Evolutionary conservation across 2,329 filamentous ascomycete species (phyloP), one percentile per base, ranked within the genome.

Genomic region (Penicillium sp.): DNA sequence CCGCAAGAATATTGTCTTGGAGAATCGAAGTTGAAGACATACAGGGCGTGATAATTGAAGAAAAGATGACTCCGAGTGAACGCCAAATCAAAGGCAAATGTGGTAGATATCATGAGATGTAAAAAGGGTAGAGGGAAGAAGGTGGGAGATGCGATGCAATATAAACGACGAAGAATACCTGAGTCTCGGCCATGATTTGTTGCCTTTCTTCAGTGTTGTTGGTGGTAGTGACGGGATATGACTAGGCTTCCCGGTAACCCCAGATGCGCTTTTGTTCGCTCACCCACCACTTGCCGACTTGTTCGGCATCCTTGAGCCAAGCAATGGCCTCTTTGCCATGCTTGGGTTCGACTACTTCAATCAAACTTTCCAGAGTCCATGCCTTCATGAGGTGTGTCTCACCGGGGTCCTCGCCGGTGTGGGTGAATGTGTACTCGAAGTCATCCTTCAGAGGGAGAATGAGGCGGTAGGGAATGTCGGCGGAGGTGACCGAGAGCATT

Each of bases 401-500:
- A 39, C 64, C 56, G 1, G 70, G 68, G 44, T 73, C 70, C 6
- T 56, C 55, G 5, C 50, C 55, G 3, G 65, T 54, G 37, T 72
- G 58, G 2, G 67, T 67, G 55, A 73, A 73, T 39, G 56, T 54
- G 34, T 66, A 69, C 49, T 63, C 57, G 31, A 77, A 87, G 41
- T 87, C 87, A 68, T 95, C 89, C 63, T 88, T 80, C 61, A 92
- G 83, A 4, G 88, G 83, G 46, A 96, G 83, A 14, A 62, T 55
- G 87, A 91, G 52, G 80, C 77, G 51, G 95, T 80, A 68, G 39
- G 69, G 75, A 90, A 89, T 60, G 86, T 82, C 89, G 86, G 96
- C 55, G 75, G 78, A 4, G 83, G 83, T 71, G 87, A 84, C 53
- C 76, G 75, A 54, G 78, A 79, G 68, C 85, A 86, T 61, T 1